Evolutionary conservation across 2,329 filamentous ascomycete species (phyloP), one percentile per base, ranked within the genome.

Genomic region (Curvularia spicifera): DNA sequence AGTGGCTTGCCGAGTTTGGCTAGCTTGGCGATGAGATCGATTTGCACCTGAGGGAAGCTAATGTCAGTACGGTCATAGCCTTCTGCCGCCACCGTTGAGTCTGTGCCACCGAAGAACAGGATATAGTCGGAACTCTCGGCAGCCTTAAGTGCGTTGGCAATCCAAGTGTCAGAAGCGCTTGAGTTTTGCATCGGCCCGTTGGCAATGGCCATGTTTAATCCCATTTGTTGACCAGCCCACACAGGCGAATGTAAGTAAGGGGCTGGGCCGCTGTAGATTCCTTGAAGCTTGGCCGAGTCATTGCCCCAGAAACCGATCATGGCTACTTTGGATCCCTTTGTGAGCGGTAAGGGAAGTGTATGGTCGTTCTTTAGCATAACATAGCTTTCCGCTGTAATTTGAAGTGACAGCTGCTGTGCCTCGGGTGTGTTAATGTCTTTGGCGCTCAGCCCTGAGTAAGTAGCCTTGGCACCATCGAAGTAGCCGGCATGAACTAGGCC

Each of bases 301-400:
- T 85, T 85, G 2, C 83, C 85, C 80, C 85, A 88, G 46, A 80
- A 81, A 0, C 86, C 86, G 28, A 89, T 76, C 43, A 89, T 73
- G 0, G 83, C 85, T 3, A 88, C 76, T 6, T 73, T 79, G 9
- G 73, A 72, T 42, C 72, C 75, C 2, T 70, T 73, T 15, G 64
- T 70, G 4, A 78, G 66, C 3, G 70, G 48, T 4, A 85, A 68
- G 0, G 83, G 83, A 0, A 85, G 70, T 0, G 74, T 70, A 0
- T 57, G 44, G 48, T 84, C 81, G 57, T 85, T 85, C 71, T 85
- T 85, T 12, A 85, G 74, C 49, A 85, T 70, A 40, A 80, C 73
- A 49, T 82, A 80, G 7, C 79, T 76, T 67, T 82, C 76, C 20
- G 78, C 73, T 22, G 79, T 76, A 0, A 87, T 85, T 35, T 82